Evolutionary conservation across 352 stramenopile species (phyloP).

Genomic region (Globisporangium echinulatum): DNA sequence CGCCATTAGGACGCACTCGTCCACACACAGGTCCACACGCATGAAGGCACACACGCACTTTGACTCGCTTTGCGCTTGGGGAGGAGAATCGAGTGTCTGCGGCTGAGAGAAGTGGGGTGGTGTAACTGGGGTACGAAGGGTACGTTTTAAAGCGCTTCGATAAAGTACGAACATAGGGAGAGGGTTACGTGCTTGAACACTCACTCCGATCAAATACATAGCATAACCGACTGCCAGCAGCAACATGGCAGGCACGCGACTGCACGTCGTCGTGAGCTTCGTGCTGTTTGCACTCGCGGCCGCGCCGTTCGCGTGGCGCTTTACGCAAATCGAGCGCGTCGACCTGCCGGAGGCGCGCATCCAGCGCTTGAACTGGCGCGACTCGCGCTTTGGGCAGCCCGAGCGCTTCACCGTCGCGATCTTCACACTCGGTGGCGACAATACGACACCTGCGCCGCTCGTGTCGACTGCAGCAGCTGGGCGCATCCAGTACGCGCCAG

Average conservation of each 20-base stretch:
- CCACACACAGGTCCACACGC: too few species aligned
- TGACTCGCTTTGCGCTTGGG: too few species aligned
- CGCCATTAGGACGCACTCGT: too few species aligned
- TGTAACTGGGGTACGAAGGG: too few species aligned
- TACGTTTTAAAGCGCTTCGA: background rate
- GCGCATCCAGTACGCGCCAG: slow-evolving; percentile 3
- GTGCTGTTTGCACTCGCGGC: slow-evolving; percentile 61
- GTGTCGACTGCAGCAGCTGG: background rate
- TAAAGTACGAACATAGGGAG: background rate
- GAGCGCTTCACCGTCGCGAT: slow-evolving; percentile 14
- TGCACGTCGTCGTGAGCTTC: slow-evolving; percentile 73
- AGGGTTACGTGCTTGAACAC: too few species aligned
- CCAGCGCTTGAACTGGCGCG: slow-evolving; percentile 29
- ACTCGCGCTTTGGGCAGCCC: slow-evolving; percentile 21
- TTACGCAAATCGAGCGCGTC: slow-evolving; percentile 64
- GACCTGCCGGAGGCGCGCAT: slow-evolving; percentile 50
- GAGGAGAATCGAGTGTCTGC: too few species aligned
- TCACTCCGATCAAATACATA: too few species aligned
- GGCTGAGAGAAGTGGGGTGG: too few species aligned
- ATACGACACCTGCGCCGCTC: background rate
- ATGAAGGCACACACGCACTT: too few species aligned
- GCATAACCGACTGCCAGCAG: background rate
- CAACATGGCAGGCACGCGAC: slow-evolving; percentile 61
- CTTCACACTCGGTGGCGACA: slow-evolving; percentile 3
- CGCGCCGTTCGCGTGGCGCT: slow-evolving; percentile 52